A percentile compares a stretch with the other conserved stretches of the same genome.
These are phyloP conservation scores for Cercospora sp. DNA, from an alignment of 2,329 filamentous ascomycete species.

Conservation along the genomic window DNA sequence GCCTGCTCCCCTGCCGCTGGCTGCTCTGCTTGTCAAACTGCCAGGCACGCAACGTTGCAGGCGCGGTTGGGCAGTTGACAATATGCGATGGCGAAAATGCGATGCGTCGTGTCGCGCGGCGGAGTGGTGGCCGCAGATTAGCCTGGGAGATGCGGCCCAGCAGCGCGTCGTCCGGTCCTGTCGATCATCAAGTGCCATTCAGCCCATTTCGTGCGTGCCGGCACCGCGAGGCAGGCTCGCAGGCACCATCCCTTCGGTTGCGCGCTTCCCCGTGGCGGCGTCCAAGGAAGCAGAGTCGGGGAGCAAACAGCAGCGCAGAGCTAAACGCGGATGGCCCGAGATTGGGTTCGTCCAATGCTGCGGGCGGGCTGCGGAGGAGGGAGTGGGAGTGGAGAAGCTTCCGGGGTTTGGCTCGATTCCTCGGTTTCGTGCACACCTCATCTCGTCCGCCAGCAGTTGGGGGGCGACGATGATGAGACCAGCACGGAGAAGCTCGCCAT, in stretches of 20 bases:
- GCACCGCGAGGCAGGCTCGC: neutral
- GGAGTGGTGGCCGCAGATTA: neutral
- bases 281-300: neutral
- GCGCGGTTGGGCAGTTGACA: neutral
- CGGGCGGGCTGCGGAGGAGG: constrained; percentile 2
- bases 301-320: neutral
- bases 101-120: neutral
- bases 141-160: neutral
- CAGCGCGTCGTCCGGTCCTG: constrained; percentile 10
- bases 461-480: neutral
- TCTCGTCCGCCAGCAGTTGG: neutral
- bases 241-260: constrained; percentile 8
- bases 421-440: constrained; percentile 3
- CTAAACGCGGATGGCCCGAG: constrained; percentile 3
- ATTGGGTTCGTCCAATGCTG: constrained; percentile 10
- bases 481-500: constrained; percentile 11
- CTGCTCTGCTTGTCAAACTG: neutral
- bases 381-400: neutral
- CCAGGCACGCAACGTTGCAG: neutral
- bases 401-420: neutral
- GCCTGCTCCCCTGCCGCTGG: neutral
- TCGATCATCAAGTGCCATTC: constrained; percentile 17
- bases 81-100: neutral
- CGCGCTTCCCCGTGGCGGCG: constrained; percentile 14
- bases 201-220: neutral